These are phyloP conservation scores for Rhizodiscina lignyota DNA, from an alignment of 495 filamentous ascomycete genomes.

Conservation along the genomic window DNA sequence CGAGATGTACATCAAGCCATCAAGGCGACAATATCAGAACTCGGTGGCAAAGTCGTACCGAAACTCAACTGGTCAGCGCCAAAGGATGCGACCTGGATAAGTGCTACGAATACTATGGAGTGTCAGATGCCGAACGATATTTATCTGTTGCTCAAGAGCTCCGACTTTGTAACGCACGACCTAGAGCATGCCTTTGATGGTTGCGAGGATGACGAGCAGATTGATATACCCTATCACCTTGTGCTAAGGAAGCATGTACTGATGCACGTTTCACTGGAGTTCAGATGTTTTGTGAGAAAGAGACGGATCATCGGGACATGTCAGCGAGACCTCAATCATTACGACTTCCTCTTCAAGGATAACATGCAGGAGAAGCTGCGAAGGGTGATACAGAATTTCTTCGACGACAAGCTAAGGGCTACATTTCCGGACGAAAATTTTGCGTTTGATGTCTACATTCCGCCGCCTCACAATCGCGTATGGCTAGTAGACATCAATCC, in stretches of 20 bases:
- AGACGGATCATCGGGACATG: slow-evolving; percentile 64
- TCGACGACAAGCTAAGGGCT: slow-evolving; percentile 48
- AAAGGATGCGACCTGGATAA: slow-evolving; percentile 95
- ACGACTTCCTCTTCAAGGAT: slow-evolving; percentile 49
- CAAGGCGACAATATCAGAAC: slow-evolving; percentile 53
- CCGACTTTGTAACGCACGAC: slow-evolving; percentile 86
- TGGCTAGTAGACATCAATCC: slow-evolving; percentile 91
- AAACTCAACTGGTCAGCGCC: slow-evolving; percentile 97
- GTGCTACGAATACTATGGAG: slow-evolving; percentile 74
- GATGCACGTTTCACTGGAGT: slow-evolving; percentile 80
- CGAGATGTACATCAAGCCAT: slow-evolving; percentile 60
- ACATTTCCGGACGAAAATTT: slow-evolving; percentile 75
- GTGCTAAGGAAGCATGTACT: slow-evolving; percentile 76
- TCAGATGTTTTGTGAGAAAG: slow-evolving; percentile 81
- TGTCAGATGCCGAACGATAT: slow-evolving; percentile 78
- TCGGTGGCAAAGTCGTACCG: slow-evolving; percentile 69
- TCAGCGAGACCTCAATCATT: slow-evolving; percentile 83
- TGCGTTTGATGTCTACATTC: slow-evolving; percentile 82
- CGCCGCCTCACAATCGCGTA: slow-evolving; percentile 56
- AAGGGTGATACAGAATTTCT: slow-evolving; percentile 50
- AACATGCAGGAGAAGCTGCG: slow-evolving; percentile 43
- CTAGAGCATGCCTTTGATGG: slow-evolving; percentile 84
- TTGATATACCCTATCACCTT: slow-evolving; percentile 42
- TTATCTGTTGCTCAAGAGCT: slow-evolving; percentile 83
- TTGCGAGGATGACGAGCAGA: slow-evolving; percentile 29